Evolutionary conservation across 139 green algal species (phyloP).

Genomic region (Gonium pectorale): DNA sequence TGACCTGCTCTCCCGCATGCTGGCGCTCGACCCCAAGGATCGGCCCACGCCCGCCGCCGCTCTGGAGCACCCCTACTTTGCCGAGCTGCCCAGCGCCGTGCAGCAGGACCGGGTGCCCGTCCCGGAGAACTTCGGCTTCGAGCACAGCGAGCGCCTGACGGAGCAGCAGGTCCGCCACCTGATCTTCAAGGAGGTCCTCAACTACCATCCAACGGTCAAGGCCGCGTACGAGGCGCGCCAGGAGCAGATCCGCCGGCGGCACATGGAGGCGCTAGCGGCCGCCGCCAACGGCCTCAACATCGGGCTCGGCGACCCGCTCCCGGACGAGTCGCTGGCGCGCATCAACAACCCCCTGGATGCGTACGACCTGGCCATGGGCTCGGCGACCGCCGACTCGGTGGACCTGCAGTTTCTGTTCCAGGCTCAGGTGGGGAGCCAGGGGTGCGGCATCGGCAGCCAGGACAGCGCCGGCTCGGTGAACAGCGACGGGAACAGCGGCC

Average conservation of each 20-base stretch:
- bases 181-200: constrained; percentile 57
- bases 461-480: neutral
- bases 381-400: neutral
- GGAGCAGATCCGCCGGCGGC: too few relatives aligned
- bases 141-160: constrained; percentile 19
- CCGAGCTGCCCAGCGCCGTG: constrained; percentile 31
- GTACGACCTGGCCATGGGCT: neutral
- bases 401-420: neutral
- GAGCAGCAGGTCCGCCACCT: constrained; percentile 47
- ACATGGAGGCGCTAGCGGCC: neutral
- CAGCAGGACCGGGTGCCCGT: constrained; percentile 14
- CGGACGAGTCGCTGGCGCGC: neutral
- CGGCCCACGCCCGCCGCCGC: constrained; percentile 79
- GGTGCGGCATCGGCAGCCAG: constrained; percentile 2
- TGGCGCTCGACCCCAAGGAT: constrained; percentile 80
- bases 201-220: constrained; percentile 37
- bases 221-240: constrained; percentile 1
- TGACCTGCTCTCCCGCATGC: constrained; percentile 72
- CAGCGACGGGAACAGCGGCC: neutral
- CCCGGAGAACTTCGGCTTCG: constrained; percentile 50
- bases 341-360: neutral
- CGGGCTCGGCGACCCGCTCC: neutral
- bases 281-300: neutral
- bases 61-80: constrained; percentile 83
- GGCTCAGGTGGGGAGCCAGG: too few relatives aligned